Evolutionary conservation across 768 basidiomycete genomes (phyloP), one percentile per base, ranked within the genome.

Genomic region (Naganishia kalamii): DNA sequence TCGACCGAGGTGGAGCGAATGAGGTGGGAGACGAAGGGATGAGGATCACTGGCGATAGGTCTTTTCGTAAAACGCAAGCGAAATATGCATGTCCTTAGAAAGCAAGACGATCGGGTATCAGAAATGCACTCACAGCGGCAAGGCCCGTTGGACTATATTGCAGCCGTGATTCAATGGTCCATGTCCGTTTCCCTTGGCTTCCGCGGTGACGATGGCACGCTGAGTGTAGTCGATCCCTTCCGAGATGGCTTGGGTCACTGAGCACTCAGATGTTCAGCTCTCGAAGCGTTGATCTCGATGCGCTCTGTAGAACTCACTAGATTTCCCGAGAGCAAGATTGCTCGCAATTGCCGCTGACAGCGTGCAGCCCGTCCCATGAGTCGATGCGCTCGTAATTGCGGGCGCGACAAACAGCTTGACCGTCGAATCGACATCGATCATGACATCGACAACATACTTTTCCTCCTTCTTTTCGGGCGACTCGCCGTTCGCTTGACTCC

Each of bases 311-410:
- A 40, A 82, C 83, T 73, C 57, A 82, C 81, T 66, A n/a, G 68
- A 54, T 10, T 67, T 69, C 65, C 84, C 85, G 48, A 79, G 80
- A 2, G 84, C 87, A 17, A 92, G 79, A 5, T 81, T 81, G 62
- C 85, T 85, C 1, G 87, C 86, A 19, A 94, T 82, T 0, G 90
- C 89, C 0, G 92, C 86, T 49, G 86, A 87, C n/a, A 96, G 80
- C 0, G 92, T 96, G 75, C 92, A 96, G 1, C 92, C 92, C 0
- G 92, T 96, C 0, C 92, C 92, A 73, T 94, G 92, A 0, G 92
- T 96, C 69, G 63, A 62, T 7, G 51, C 64, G 29, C 82, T 89
- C 35, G 78, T 82, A 6, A 88, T 62, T 85, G 15, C 86, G 80
- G 23, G 90, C 78, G 63, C 54, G 19, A 72, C 63, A 35, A 72